Evolutionary conservation across 2,329 filamentous ascomycete genomes (phyloP).

Genomic region (Sclerotinia sclerotiorum): DNA sequence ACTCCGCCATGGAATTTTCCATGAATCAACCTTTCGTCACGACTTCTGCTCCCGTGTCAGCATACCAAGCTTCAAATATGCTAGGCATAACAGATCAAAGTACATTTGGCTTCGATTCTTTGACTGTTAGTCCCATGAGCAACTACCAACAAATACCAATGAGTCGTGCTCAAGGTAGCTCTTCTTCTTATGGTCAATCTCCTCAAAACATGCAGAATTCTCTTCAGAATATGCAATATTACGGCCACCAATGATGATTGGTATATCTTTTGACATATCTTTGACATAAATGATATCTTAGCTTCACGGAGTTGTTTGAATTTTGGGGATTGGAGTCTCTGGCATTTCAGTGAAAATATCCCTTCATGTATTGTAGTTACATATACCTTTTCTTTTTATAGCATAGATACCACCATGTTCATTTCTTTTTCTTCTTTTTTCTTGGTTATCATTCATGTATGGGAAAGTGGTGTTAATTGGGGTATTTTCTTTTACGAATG

Average conservation of each 20-base stretch:
- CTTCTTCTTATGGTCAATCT: conserved; percentile 35
- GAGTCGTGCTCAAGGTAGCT: conserved; percentile 34
- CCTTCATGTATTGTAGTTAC: conserved; percentile 17
- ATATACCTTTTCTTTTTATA: conserved; percentile 25
- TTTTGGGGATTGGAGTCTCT: neutral
- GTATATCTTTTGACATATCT: conserved; percentile 20
- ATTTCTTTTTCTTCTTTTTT: conserved; percentile 23
- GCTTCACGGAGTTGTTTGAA: neutral
- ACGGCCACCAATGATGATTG: conserved; percentile 28
- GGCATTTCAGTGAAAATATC: neutral
- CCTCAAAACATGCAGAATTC: conserved; percentile 30
- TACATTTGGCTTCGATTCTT: conserved; percentile 31
- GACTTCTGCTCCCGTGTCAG: conserved; percentile 31
- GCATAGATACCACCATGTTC: conserved; percentile 36
- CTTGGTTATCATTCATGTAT: neutral
- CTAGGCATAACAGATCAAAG: conserved; percentile 32
- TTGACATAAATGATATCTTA: conserved; percentile 5
- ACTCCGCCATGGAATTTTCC: conserved; percentile 26
- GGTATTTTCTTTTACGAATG: neutral
- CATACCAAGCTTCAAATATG: conserved; percentile 33
- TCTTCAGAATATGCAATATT: conserved; percentile 30
- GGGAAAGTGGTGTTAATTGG: neutral
- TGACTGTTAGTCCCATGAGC: conserved; percentile 29
- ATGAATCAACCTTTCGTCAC: conserved; percentile 35
- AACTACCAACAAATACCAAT: conserved; percentile 35